Evolutionary conservation across 257 asterid genomes (phyloP).

Genomic region (Lantana camara): DNA sequence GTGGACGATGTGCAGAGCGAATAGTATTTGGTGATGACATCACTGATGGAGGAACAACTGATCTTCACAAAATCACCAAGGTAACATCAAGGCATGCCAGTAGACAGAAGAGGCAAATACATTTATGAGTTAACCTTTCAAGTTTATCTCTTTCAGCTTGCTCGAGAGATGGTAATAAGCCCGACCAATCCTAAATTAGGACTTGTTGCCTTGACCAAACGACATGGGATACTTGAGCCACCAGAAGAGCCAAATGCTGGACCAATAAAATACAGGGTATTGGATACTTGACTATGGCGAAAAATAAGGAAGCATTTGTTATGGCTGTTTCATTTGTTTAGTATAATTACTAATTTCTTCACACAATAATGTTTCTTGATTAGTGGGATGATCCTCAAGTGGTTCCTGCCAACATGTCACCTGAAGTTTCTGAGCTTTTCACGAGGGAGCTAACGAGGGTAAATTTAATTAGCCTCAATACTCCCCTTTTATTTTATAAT

Average conservation of each 20-base stretch:
- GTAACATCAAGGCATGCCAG: conserved; percentile 33
- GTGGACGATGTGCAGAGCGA: conserved; percentile 97
- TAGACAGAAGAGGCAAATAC: not conserved
- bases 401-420: conserved; percentile 82
- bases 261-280: conserved; percentile 82
- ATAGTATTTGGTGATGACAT: conserved; percentile 88
- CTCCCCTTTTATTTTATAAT: not conserved
- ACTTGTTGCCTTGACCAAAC: conserved; percentile 84
- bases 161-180: conserved; percentile 99
- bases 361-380: conserved; percentile 30
- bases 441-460: conserved; percentile 93
- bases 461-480: conserved; percentile 35
- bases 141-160: conserved; percentile 58
- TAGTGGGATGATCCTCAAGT: conserved; percentile 98
- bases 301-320: conserved; percentile 19
- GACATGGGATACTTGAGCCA: conserved; percentile 80
- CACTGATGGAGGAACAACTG: conserved; percentile 93
- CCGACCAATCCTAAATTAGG: conserved; percentile 87
- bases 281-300: conserved; percentile 16
- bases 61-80: conserved; percentile 96
- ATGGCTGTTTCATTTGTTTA: conserved; percentile 20
- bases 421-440: conserved; percentile 93
- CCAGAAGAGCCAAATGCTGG: conserved; percentile 92
- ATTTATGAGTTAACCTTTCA: conserved; percentile 18
- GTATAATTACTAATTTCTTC: conserved; percentile 11